These are phyloP conservation scores for Auxenochlorella protothecoides DNA, from an alignment of 139 green algal genomes.

Conservation along the genomic window DNA sequence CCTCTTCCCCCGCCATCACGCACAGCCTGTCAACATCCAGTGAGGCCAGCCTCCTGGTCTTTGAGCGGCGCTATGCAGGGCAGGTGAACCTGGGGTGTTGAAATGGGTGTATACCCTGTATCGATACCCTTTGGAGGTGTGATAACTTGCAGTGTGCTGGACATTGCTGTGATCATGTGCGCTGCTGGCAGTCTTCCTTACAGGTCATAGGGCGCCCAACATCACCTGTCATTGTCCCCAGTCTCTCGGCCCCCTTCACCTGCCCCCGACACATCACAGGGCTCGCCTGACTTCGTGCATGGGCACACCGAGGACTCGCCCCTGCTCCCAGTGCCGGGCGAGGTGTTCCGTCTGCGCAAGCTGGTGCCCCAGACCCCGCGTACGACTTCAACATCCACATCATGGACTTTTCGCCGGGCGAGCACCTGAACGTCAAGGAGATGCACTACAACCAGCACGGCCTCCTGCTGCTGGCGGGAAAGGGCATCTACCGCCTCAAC, in stretches of 20 bases:
- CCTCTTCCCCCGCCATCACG: not conserved
- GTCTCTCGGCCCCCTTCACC: too few relatives aligned
- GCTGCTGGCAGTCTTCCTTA: too few relatives aligned
- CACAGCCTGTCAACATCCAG: not conserved
- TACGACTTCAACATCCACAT: slow-evolving; percentile 97
- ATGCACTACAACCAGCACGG: slow-evolving; percentile 98
- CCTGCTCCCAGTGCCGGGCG: slow-evolving; percentile 41
- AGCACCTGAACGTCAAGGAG: slow-evolving; percentile 86
- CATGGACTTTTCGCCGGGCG: slow-evolving; percentile 72
- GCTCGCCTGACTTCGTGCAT: slow-evolving; percentile 32
- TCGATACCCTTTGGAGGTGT: too few relatives aligned
- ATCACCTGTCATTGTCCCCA: too few relatives aligned
- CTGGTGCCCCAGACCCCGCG: slow-evolving; percentile 68
- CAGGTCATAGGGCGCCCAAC: too few relatives aligned
- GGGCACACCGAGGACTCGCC: slow-evolving; percentile 51
- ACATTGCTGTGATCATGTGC: too few relatives aligned
- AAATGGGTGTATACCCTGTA: too few relatives aligned
- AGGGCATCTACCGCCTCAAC: slow-evolving; percentile 77
- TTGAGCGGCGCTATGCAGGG: slow-evolving; percentile 48
- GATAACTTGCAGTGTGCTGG: too few relatives aligned
- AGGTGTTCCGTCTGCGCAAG: slow-evolving; percentile 90
- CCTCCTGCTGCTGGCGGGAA: slow-evolving; percentile 78
- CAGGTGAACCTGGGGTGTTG: slow-evolving; percentile 3
- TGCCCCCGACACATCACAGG: not conserved
- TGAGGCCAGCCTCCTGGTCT: slow-evolving; percentile 61